phyloP scores from a whole-genome alignment of 2,329 filamentous ascomycete species.

The Clonostachys sp. region DNA sequence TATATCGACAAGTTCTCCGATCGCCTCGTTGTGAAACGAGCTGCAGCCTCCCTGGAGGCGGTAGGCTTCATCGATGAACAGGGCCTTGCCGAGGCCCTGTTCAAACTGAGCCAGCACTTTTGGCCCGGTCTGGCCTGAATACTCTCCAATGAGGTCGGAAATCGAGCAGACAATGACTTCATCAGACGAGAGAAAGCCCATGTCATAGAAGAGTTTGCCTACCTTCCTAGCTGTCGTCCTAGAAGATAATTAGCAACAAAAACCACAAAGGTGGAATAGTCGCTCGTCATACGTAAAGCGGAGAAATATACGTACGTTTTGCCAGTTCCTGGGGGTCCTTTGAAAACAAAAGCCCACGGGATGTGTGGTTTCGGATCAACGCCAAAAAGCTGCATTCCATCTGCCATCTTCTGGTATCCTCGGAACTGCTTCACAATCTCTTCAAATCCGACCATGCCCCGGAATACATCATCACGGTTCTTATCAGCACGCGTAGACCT shows the following conservation, averaged over 20 bases:
- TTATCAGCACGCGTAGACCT: neutral
- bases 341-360: neutral
- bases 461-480: neutral
- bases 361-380: neutral
- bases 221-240: slow-evolving; percentile 60
- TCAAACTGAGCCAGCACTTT: slow-evolving; percentile 58
- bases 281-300: too few relatives aligned
- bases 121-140: slow-evolving; percentile 63
- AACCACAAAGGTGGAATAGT: neutral
- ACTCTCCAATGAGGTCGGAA: slow-evolving; percentile 63
- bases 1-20: slow-evolving; percentile 45
- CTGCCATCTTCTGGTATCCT: neutral
- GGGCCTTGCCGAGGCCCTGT: slow-evolving; percentile 58
- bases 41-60: slow-evolving; percentile 39
- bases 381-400: neutral
- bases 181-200: slow-evolving; percentile 59
- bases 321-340: neutral
- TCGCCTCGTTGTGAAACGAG: slow-evolving; percentile 49
- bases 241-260: neutral
- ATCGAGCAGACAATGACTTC: slow-evolving; percentile 64
- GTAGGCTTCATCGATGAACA: slow-evolving; percentile 71
- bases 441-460: neutral
- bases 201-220: slow-evolving; percentile 69
- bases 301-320: neutral
- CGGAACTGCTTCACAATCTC: neutral